phyloP scores from a whole-genome alignment of 441 rosid genomes.

The Macaranga tanarius region DNA sequence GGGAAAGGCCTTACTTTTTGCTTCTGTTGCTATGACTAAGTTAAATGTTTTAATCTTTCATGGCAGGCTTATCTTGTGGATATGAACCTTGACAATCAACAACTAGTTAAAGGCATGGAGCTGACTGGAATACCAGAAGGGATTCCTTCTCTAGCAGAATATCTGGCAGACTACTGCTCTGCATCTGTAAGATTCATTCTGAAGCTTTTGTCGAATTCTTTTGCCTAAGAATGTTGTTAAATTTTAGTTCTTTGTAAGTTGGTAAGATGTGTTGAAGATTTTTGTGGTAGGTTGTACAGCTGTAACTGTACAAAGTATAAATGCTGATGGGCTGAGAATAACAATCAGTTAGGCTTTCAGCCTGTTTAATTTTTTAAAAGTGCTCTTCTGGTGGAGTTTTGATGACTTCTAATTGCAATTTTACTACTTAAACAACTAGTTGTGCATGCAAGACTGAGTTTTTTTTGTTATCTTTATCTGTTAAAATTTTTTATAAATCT shows the following conservation, averaged over 20 bases:
- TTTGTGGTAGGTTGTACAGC: not conserved
- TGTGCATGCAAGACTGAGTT: not conserved
- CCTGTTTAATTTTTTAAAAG: not conserved
- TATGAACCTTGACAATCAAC: slow-evolving; percentile 33
- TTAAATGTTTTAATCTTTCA: slow-evolving; percentile 25
- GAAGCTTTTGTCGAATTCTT: slow-evolving; percentile 12
- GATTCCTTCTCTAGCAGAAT: slow-evolving; percentile 74
- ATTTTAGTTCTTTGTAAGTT: not conserved
- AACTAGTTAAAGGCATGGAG: slow-evolving; percentile 54
- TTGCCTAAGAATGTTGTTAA: not conserved
- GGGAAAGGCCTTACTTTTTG: not conserved
- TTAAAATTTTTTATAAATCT: not conserved
- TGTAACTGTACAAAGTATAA: not conserved
- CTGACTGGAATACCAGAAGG: slow-evolving; percentile 75
- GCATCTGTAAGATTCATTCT: slow-evolving; percentile 55
- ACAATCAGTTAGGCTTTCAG: not conserved
- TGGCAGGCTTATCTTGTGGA: slow-evolving; percentile 66
- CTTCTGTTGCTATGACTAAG: slow-evolving; percentile 5
- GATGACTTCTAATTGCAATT: not conserved
- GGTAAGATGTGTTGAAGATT: not conserved
- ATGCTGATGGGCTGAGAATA: not conserved
- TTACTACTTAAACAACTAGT: not conserved
- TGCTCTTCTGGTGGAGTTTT: not conserved
- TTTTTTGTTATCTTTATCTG: not conserved
- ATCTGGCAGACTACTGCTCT: slow-evolving; percentile 76